Conservation (phyloP, 2,329 filamentous ascomycete species). For the Colletotrichum sp. region DNA sequence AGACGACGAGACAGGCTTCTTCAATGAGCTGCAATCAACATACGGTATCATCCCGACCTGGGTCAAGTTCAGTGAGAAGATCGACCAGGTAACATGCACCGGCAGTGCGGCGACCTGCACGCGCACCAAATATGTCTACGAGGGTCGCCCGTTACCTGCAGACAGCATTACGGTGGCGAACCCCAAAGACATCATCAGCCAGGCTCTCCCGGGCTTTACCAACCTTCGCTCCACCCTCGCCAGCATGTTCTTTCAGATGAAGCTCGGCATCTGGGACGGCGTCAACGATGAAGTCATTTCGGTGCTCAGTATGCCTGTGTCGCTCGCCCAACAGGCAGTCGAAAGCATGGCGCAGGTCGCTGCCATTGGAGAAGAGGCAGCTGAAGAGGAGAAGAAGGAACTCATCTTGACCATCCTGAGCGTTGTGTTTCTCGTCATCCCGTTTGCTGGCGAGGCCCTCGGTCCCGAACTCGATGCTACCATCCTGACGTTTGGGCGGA, state of each 20-base stretch:
- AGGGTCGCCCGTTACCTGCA: neutral
- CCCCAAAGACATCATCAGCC: conserved; percentile 5
- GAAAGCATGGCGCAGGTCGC: neutral
- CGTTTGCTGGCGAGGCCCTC: neutral
- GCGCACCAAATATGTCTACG: neutral
- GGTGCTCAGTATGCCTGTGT: neutral
- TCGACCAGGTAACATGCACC: neutral
- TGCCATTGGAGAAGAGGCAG: neutral
- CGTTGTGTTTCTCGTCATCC: neutral
- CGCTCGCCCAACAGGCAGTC: neutral
- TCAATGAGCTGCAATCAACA: neutral
- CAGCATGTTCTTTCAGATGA: neutral
- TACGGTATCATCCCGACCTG: neutral
- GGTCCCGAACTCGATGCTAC: neutral
- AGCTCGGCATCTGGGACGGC: neutral
- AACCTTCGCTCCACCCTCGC: neutral
- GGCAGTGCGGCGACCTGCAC: neutral
- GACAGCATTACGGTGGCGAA: neutral
- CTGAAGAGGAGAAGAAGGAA: neutral
- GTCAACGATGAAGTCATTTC: neutral
- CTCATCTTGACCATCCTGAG: neutral
- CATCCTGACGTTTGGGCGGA: neutral
- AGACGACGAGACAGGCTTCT: neutral
- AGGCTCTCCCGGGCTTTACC: neutral
- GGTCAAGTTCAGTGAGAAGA: neutral